phyloP scores from a whole-genome alignment of 305 asterid genomes.

The Solanum hybrid region DNA sequence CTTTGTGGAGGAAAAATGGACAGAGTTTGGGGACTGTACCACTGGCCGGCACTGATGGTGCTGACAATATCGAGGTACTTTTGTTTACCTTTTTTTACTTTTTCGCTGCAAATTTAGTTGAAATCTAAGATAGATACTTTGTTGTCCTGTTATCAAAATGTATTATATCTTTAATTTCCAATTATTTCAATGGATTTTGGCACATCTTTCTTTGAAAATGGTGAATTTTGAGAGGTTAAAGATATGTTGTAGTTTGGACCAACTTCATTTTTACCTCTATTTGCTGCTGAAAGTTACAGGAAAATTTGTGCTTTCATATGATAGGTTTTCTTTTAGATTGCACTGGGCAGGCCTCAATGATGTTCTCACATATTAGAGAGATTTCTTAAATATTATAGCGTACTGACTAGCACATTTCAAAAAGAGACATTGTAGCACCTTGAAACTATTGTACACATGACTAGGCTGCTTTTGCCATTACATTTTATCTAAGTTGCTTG shows the following conservation, averaged over 20 bases:
- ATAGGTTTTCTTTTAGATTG: background rate
- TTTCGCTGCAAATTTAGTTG: background rate
- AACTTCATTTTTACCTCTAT: background rate
- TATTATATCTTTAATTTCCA: background rate
- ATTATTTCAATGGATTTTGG: background rate
- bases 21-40: constrained; percentile 84
- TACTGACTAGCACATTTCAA: background rate
- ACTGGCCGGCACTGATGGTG: constrained; percentile 44
- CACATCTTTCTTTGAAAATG: background rate
- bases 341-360: background rate
- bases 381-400: background rate
- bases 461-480: background rate
- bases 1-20: constrained; percentile 78
- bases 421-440: background rate
- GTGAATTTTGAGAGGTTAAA: background rate
- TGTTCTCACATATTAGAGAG: background rate
- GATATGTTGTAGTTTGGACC: background rate
- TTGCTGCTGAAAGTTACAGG: background rate
- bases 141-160: background rate
- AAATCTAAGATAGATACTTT: background rate
- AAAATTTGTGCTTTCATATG: background rate
- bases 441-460: background rate
- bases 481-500: background rate
- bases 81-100: background rate
- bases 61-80: constrained; percentile 73